Evolutionary conservation across 192 early-diverging fungal genomes (phyloP), one percentile per base, ranked within the genome.

Genomic region (Linnemannia zychae): DNA sequence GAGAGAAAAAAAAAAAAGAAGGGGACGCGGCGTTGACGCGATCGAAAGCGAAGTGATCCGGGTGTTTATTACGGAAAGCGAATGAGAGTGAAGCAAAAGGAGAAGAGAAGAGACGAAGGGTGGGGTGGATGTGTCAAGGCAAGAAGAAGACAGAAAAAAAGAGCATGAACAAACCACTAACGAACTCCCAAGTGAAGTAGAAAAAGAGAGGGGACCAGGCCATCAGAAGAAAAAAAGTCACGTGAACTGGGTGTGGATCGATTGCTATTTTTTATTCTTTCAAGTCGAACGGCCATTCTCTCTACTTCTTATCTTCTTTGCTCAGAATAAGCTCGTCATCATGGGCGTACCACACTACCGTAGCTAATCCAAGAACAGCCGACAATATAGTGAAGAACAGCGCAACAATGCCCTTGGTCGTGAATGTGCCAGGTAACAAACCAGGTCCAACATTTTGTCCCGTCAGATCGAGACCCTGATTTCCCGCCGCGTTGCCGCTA

Each of bases 291-390:
- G 20, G n/a, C n/a, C 36, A 16, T 12, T 70, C 15, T 40, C 7
- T 37, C 67, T 70, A 9, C 22, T 13, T 46, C 7, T 47, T 6
- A n/a, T n/a, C 24, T 71, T 71, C 69, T 22, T 46, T 9, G 13
- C 38, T 28, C 69, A 40, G 24, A 11, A 46, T 44, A 38, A 71
- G 69, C 37, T 60, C 52, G 12, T 81, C 79, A 12, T 81, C 79
- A 11, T 49, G 66, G 1, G 91, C 90, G 75, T 94, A 96, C 95
- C 95, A 97, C 24, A 94, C 34, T 44, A 97, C 93, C 6, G 94
- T 89, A 9, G 72, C 84, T 69, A 96, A 87, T 40, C 96, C 96
- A 40, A 96, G 28, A 12, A 97, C 65, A 33, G 95, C 95, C 22
- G 91, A 86, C 18, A 97, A 34, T 34, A 95, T 87, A 75, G 91